These are phyloP conservation scores for Saccharomycopsis sp. DNA, from an alignment of 805 yeast species.

Conservation along the genomic window DNA sequence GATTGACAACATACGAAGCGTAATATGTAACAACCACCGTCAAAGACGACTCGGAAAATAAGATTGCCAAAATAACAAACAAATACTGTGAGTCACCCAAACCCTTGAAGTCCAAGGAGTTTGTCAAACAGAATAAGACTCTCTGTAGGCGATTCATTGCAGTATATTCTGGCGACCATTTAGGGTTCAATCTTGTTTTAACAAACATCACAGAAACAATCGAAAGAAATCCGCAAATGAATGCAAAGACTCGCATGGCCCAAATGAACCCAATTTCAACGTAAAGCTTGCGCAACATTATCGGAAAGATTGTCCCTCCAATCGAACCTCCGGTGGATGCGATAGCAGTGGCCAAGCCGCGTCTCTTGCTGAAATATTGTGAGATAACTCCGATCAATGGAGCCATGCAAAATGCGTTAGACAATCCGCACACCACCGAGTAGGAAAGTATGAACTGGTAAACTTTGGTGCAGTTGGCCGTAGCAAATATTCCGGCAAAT, in stretches of 20 bases:
- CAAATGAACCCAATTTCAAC: conserved; percentile 47
- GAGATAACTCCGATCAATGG: conserved; percentile 54
- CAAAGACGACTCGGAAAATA: conserved; percentile 41
- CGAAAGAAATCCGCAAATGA: conserved; percentile 32
- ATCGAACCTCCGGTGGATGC: conserved; percentile 50
- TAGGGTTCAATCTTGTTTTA: conserved; percentile 28
- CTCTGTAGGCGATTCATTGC: conserved; percentile 21
- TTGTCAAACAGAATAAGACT: conserved; percentile 32
- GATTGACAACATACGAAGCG: conserved; percentile 43
- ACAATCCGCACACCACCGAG: conserved; percentile 49
- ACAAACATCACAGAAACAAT: conserved; percentile 25
- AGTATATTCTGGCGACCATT: conserved; percentile 6
- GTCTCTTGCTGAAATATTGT: conserved; percentile 52
- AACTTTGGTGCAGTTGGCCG: conserved; percentile 44
- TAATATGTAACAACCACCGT: conserved; percentile 40
- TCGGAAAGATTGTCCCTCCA: conserved; percentile 51
- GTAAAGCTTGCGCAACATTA: conserved; percentile 45
- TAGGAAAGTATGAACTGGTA: conserved; percentile 57
- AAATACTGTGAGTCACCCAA: conserved; percentile 39
- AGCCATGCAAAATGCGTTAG: conserved; percentile 47
- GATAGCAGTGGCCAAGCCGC: conserved; percentile 47
- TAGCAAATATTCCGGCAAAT: conserved; percentile 47
- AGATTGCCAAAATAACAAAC: conserved; percentile 36
- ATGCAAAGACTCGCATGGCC: conserved; percentile 51
- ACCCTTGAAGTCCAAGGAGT: conserved; percentile 35